Percentiles rank a stretch among this genome's conserved stretches.
Conservation (phyloP, 2,329 filamentous ascomycete species). For the Emergomyces orientalis region DNA sequence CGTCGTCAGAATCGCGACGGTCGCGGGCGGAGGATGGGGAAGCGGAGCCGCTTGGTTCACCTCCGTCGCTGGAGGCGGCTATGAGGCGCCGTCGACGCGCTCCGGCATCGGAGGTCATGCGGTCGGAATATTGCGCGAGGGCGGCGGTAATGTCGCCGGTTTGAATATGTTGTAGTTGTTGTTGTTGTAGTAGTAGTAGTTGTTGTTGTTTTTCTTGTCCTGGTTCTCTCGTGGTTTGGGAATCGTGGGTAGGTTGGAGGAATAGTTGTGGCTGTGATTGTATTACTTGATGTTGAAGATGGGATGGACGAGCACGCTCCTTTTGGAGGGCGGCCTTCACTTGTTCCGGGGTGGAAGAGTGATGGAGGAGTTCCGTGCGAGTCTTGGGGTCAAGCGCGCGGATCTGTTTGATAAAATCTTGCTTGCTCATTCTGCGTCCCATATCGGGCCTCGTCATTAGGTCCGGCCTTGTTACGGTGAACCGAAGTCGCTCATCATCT, state of each 20-base stretch:
- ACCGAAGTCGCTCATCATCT: conserved; percentile 46
- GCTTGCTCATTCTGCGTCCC: conserved; percentile 54
- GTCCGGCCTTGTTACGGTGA: conserved; percentile 45
- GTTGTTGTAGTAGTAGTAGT: no score
- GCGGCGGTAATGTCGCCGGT: conserved; percentile 31
- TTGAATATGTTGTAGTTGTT: conserved; percentile 21
- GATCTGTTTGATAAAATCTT: conserved; percentile 56
- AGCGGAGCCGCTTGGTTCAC: conserved; percentile 16
- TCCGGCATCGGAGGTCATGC: conserved; percentile 29
- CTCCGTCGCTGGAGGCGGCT: conserved; percentile 17
- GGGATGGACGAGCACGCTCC: conserved; percentile 14
- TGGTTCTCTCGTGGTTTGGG: conserved; percentile 11
- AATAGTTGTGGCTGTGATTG: conserved; percentile 1
- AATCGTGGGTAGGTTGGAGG: conserved; percentile 1
- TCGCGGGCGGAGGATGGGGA: conserved; percentile 12
- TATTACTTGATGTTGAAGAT: neutral
- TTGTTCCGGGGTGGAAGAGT: conserved; percentile 32
- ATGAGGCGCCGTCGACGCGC: conserved; percentile 29
- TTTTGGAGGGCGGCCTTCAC: conserved; percentile 32
- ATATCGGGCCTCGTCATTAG: conserved; percentile 36
- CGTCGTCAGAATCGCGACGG: conserved; percentile 33
- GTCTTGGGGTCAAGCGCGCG: conserved; percentile 51
- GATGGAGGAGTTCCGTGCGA: conserved; percentile 40
- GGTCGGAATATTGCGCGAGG: conserved; percentile 28
- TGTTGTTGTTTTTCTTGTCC: conserved; percentile 19